These are phyloP conservation scores for Paraleonurus japonicus DNA, from an alignment of 257 asterid species.

Conservation along the genomic window DNA sequence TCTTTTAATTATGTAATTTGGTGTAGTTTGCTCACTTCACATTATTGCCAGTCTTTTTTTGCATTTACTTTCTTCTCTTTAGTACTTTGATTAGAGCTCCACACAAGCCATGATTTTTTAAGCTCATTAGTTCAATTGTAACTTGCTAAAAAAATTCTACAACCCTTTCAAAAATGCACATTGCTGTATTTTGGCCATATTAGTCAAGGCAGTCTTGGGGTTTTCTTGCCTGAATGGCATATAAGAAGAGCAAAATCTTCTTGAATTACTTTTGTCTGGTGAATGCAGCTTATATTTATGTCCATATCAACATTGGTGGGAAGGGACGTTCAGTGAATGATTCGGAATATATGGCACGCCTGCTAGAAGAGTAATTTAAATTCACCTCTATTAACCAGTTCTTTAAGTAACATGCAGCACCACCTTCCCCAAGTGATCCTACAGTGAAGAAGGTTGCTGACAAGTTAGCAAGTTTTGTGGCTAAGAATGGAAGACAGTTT, in stretches of 20 bases:
- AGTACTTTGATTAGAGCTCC: slow-evolving; percentile 6
- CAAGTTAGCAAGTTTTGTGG: slow-evolving; percentile 96
- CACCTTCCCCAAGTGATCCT: slow-evolving; percentile 91
- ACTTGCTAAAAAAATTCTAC: slow-evolving; percentile 4
- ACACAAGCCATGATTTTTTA: slow-evolving; percentile 6
- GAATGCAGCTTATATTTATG: slow-evolving; percentile 80
- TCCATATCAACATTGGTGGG: slow-evolving; percentile 65
- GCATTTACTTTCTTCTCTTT: not conserved
- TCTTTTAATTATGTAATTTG: not conserved
- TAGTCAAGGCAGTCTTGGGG: slow-evolving; percentile 25
- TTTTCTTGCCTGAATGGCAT: slow-evolving; percentile 29
- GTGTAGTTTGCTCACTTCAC: not conserved
- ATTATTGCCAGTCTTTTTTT: not conserved
- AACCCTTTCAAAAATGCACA: not conserved
- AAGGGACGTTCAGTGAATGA: slow-evolving; percentile 76
- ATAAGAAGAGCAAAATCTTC: slow-evolving; percentile 44
- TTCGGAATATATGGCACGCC: slow-evolving; percentile 76
- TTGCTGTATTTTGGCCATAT: slow-evolving; percentile 12
- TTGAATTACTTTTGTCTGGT: slow-evolving; percentile 67
- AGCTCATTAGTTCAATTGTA: slow-evolving; percentile 17
- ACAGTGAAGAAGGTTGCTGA: slow-evolving; percentile 93
- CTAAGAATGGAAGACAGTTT: slow-evolving; percentile 96
- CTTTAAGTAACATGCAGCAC: slow-evolving; percentile 98
- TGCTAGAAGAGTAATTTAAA: slow-evolving; percentile 87
- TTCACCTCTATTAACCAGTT: slow-evolving; percentile 91